A percentile compares a stretch with the other conserved stretches of the same genome.
These are phyloP conservation scores for Cyberlindnera meyerae DNA, from an alignment of 805 yeast genomes.

Conservation along the genomic window DNA sequence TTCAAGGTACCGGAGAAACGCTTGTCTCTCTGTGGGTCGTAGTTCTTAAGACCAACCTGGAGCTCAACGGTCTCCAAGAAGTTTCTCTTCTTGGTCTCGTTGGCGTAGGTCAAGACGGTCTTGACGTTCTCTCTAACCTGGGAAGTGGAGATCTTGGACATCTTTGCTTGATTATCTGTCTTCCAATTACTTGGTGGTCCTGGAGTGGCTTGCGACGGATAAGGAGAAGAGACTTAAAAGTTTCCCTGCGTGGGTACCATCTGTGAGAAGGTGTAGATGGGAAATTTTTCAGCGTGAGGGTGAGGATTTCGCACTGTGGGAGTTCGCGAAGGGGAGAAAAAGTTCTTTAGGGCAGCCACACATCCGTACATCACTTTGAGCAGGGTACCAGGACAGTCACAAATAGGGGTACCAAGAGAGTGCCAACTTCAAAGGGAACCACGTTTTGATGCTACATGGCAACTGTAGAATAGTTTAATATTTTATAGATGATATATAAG, in stretches of 20 bases:
- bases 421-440: too few relatives aligned
- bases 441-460: too few relatives aligned
- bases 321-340: too few relatives aligned
- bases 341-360: too few relatives aligned
- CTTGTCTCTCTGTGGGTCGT: conserved; percentile 99
- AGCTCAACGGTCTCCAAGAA: conserved; percentile 99
- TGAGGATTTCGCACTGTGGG: too few relatives aligned
- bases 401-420: too few relatives aligned
- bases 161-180: conserved; percentile 48
- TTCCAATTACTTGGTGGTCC: conserved; percentile 68
- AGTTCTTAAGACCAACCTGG: conserved; percentile 99
- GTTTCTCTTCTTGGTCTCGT: conserved; percentile 98
- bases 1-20: conserved; percentile 99
- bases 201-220: conserved; percentile 44
- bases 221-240: conserved; percentile 1
- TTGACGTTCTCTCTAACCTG: conserved; percentile 97
- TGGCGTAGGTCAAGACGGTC: conserved; percentile 84
- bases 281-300: conserved; percentile 11
- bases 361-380: too few relatives aligned
- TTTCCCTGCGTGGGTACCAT: not conserved
- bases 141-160: conserved; percentile 87
- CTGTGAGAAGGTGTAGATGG: not conserved
- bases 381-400: too few relatives aligned
- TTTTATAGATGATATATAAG: too few relatives aligned
- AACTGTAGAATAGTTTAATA: too few relatives aligned